Percentiles rank a stretch among this genome's conserved stretches.
Evolutionary conservation across 139 green algal species (phyloP).

Genomic region (Edaphochlamys debaryana): DNA sequence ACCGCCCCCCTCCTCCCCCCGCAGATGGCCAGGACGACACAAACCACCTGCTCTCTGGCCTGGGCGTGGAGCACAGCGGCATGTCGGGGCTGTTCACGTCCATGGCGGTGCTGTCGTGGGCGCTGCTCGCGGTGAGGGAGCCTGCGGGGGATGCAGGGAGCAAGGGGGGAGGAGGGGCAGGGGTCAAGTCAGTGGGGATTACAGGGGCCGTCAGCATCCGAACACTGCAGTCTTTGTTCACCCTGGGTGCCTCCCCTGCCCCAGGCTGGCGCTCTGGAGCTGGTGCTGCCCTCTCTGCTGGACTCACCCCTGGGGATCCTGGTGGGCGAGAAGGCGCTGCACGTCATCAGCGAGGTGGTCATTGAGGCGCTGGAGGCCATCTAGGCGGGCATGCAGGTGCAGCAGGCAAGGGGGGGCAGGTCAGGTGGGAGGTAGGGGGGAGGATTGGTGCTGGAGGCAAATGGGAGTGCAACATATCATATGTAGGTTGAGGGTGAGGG

Average conservation of each 20-base stretch:
- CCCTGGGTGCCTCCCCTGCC: neutral
- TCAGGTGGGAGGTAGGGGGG: too few relatives aligned
- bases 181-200: neutral
- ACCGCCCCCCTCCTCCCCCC: neutral
- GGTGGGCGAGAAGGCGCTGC: slow-evolving; percentile 21
- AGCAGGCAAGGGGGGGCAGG: neutral
- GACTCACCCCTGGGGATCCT: slow-evolving; percentile 27
- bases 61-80: slow-evolving; percentile 19
- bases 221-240: neutral
- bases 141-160: neutral
- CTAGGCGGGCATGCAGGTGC: neutral
- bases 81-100: slow-evolving; percentile 14
- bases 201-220: neutral
- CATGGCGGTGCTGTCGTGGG: slow-evolving; percentile 33
- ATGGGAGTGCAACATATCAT: too few relatives aligned
- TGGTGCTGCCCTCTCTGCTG: slow-evolving; percentile 20
- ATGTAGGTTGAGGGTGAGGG: too few relatives aligned
- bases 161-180: neutral
- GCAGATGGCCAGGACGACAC: slow-evolving; percentile 36
- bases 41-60: slow-evolving; percentile 16
- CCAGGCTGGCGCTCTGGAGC: slow-evolving; percentile 7
- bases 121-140: slow-evolving; percentile 19
- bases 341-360: neutral
- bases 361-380: slow-evolving; percentile 20
- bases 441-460: too few relatives aligned